phyloP scores from a whole-genome alignment of 345 rosid species.

The Melaleuca alternifolia region DNA sequence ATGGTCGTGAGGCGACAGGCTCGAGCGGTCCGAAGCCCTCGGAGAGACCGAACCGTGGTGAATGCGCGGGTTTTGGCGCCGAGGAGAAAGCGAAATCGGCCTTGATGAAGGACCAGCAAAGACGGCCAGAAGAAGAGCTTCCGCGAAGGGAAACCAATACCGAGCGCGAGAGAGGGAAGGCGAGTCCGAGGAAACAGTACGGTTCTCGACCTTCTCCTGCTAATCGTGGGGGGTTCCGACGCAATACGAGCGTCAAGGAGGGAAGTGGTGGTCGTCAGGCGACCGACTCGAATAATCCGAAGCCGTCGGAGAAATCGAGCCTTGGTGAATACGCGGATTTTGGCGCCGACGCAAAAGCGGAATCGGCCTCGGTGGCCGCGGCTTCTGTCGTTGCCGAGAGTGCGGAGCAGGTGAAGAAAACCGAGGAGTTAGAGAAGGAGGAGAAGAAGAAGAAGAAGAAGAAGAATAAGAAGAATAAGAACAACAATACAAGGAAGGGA shows the following conservation, averaged over 20 bases:
- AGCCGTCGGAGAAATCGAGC: not conserved
- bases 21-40: not conserved
- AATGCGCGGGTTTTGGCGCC: not conserved
- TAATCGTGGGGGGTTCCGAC: not conserved
- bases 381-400: not conserved
- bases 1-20: not conserved
- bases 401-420: not conserved
- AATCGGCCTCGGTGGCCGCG: not conserved
- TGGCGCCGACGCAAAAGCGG: not conserved
- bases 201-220: not conserved
- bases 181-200: not conserved
- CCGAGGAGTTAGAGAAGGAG: not conserved
- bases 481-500: not conserved
- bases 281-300: not conserved
- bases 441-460: not conserved
- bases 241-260: not conserved
- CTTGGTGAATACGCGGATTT: not conserved
- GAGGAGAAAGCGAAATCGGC: not conserved
- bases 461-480: not conserved
- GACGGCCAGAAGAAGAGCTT: not conserved
- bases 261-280: not conserved
- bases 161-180: not conserved
- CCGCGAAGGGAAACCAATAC: not conserved
- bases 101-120: not conserved
- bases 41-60: not conserved